A percentile compares a stretch with the other conserved stretches of the same genome.
Conservation (phyloP, 2,329 filamentous ascomycete species). For the Fusarium domesticum region DNA sequence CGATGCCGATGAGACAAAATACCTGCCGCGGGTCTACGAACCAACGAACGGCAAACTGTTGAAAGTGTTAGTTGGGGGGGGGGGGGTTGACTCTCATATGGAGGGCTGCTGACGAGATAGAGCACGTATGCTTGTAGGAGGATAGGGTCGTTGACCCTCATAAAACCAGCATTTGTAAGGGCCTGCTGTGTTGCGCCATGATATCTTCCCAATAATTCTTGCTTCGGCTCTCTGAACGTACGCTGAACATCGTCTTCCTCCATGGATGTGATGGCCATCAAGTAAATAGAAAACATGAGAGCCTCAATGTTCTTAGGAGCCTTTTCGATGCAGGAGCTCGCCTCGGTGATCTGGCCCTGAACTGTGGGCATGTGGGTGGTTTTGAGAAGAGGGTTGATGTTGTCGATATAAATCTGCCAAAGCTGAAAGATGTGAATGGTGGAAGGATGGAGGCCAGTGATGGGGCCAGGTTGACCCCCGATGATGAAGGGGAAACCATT, state of each 20-base stretch:
- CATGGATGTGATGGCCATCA: constrained; percentile 57
- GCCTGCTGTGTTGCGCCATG: constrained; percentile 61
- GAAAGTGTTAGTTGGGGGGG: constrained; percentile 5
- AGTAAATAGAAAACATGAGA: constrained; percentile 65
- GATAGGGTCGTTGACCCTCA: constrained; percentile 62
- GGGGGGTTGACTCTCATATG: no score
- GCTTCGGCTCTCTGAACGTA: constrained; percentile 53
- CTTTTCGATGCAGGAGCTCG: constrained; percentile 52
- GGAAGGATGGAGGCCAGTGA: constrained; percentile 51
- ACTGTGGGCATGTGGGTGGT: constrained; percentile 65
- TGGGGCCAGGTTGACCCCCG: constrained; percentile 41
- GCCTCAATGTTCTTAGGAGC: constrained; percentile 59
- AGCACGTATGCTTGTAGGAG: constrained; percentile 66
- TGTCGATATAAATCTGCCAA: constrained; percentile 69
- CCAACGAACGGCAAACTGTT: constrained; percentile 47
- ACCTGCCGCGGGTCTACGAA: constrained; percentile 55
- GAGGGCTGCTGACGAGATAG: constrained; percentile 54
- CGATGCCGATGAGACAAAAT: constrained; percentile 56
- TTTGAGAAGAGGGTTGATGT: constrained; percentile 67
- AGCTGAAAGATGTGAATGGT: constrained; percentile 60
- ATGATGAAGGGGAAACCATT: constrained; percentile 59
- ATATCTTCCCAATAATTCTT: constrained; percentile 50
- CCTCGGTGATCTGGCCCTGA: constrained; percentile 62
- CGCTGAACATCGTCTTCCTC: constrained; percentile 53
- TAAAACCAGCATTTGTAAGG: constrained; percentile 63